These are phyloP conservation scores for Penicillium sp. DNA, from an alignment of 2,329 filamentous ascomycete genomes.

Conservation along the genomic window DNA sequence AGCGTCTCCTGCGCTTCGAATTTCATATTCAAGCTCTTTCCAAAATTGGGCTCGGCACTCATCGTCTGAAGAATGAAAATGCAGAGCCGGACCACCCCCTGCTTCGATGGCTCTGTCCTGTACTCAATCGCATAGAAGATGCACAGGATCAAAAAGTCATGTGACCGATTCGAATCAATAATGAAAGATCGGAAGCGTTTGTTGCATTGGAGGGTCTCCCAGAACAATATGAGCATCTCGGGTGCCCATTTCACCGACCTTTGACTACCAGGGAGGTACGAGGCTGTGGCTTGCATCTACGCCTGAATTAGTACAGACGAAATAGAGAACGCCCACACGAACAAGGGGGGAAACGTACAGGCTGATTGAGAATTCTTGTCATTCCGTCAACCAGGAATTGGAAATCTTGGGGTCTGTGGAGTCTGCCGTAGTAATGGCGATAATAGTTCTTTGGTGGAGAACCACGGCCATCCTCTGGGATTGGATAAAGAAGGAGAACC, in stretches of 20 bases:
- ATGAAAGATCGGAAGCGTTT: constrained; percentile 95
- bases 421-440: constrained; percentile 79
- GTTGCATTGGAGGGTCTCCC: constrained; percentile 96
- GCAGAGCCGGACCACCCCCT: constrained; percentile 92
- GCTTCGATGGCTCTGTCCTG: constrained; percentile 76
- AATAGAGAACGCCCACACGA: too few species aligned
- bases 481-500: constrained; percentile 75
- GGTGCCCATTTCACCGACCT: constrained; percentile 78
- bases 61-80: constrained; percentile 94
- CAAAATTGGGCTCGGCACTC: constrained; percentile 88
- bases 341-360: constrained; percentile 40
- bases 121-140: constrained; percentile 91
- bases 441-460: constrained; percentile 80
- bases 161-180: constrained; percentile 86
- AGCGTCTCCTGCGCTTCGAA: constrained; percentile 87
- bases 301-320: background rate
- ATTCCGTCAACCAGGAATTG: constrained; percentile 96
- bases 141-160: constrained; percentile 86
- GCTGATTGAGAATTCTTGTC: constrained; percentile 85
- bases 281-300: constrained; percentile 73
- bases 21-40: constrained; percentile 77
- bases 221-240: constrained; percentile 94
- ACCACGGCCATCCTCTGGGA: constrained; percentile 66
- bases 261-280: constrained; percentile 81
- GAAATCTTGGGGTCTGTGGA: constrained; percentile 93